phyloP scores from a whole-genome alignment of 805 yeast species.

The Jamesozyma jinghongensis region DNA sequence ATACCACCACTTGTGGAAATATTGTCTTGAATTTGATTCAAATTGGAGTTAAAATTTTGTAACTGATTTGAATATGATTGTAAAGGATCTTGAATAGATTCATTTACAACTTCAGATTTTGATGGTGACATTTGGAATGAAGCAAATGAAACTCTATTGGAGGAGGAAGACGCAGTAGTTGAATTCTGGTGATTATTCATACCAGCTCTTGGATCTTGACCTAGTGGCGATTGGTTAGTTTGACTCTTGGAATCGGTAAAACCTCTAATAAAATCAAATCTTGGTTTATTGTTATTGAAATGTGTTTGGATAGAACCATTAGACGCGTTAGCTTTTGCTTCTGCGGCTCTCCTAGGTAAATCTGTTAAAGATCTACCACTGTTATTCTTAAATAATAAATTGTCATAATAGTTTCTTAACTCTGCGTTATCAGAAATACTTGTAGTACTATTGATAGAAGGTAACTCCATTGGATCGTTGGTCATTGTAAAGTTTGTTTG shows the following conservation, averaged over 20 bases:
- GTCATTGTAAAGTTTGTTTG: no score
- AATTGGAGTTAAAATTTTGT: no score
- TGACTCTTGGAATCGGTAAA: slow-evolving; percentile 6
- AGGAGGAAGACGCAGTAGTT: no score
- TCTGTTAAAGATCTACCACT: slow-evolving; percentile 29
- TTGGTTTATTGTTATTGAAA: slow-evolving; percentile 2
- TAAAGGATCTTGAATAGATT: no score
- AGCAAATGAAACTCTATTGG: not conserved
- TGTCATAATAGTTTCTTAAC: slow-evolving; percentile 28
- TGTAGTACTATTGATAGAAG: slow-evolving; percentile 28
- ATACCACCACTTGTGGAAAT: no score
- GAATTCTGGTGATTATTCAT: not conserved
- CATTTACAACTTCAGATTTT: no score
- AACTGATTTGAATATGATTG: no score
- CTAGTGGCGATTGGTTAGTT: slow-evolving; percentile 4
- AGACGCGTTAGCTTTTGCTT: not conserved
- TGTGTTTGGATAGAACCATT: no score
- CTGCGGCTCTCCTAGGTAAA: slow-evolving; percentile 16
- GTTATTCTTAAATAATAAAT: slow-evolving; percentile 25
- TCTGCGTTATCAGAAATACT: slow-evolving; percentile 29
- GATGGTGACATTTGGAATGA: not conserved
- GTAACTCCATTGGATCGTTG: slow-evolving; percentile 15
- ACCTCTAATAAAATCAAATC: slow-evolving; percentile 23
- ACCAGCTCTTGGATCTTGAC: not conserved
- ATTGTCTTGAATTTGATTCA: no score